A percentile compares a stretch with the other conserved stretches of the same genome.
phyloP scores from a whole-genome alignment of 2,329 filamentous ascomycete genomes.

The Aspergillus novoparasiticus region DNA sequence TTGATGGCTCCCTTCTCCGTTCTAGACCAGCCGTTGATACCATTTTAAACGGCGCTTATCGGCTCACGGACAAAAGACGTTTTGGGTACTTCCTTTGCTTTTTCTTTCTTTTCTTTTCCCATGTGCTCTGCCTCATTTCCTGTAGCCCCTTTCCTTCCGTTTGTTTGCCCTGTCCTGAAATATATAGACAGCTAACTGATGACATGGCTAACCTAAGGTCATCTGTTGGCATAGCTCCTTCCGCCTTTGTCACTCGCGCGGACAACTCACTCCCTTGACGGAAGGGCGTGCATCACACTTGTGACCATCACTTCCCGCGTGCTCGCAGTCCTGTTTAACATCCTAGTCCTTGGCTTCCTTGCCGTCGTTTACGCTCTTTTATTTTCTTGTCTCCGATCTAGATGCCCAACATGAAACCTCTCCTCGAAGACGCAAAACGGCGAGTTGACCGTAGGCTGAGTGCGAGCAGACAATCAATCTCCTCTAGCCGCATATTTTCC shows the following conservation, averaged over 20 bases:
- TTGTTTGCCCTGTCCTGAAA: background rate
- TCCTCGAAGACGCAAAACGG: conserved; percentile 46
- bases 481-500: conserved; percentile 48
- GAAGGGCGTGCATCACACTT: conserved; percentile 8
- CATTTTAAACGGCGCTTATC: conserved; percentile 14
- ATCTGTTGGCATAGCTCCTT: conserved; percentile 12
- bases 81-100: conserved; percentile 8
- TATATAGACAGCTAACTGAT: background rate
- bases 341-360: background rate
- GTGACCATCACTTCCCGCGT: conserved; percentile 16
- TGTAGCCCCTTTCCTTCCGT: conserved; percentile 3
- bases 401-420: conserved; percentile 34
- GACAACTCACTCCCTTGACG: conserved; percentile 14
- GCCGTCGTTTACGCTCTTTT: conserved; percentile 4
- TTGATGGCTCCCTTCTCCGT: conserved; percentile 14
- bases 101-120: background rate
- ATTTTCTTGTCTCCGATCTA: background rate
- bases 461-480: conserved; percentile 45
- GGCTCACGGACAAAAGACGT: conserved; percentile 11
- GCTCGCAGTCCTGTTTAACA: background rate
- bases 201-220: conserved; percentile 15
- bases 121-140: background rate
- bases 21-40: conserved; percentile 3
- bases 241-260: conserved; percentile 12
- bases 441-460: conserved; percentile 45